Conservation (phyloP, 2,329 filamentous ascomycete genomes). For the Apiospora hydei region DNA sequence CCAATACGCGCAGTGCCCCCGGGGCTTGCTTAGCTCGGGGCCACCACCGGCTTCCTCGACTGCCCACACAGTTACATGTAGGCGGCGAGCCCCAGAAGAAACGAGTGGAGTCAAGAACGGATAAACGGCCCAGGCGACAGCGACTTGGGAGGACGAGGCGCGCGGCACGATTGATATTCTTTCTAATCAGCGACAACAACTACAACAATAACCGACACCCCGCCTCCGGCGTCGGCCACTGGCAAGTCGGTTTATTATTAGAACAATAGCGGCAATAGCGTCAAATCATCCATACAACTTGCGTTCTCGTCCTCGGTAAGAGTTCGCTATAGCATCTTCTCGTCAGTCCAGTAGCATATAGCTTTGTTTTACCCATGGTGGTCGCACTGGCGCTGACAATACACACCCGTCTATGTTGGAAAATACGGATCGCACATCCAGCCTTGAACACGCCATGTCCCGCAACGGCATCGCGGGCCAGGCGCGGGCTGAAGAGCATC, state of each 20-base stretch:
- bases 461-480: not conserved
- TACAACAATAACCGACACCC: not conserved
- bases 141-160: not conserved
- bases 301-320: not conserved
- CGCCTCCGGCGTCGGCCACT: not conserved
- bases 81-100: not conserved
- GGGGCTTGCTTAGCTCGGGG: too few relatives aligned
- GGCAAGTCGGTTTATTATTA: not conserved
- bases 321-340: not conserved
- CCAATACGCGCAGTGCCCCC: too few relatives aligned
- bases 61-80: not conserved
- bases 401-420: not conserved
- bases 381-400: not conserved
- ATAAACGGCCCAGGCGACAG: not conserved
- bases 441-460: not conserved
- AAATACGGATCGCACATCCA: not conserved
- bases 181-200: not conserved
- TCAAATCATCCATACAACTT: not conserved
- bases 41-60: too few relatives aligned
- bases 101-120: not conserved
- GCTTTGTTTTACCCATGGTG: not conserved
- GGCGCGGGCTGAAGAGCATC: not conserved
- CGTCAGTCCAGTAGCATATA: not conserved
- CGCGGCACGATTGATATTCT: not conserved
- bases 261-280: not conserved